Conservation (phyloP, 2,329 filamentous ascomycete genomes). For the Triangularia verruculosa region DNA sequence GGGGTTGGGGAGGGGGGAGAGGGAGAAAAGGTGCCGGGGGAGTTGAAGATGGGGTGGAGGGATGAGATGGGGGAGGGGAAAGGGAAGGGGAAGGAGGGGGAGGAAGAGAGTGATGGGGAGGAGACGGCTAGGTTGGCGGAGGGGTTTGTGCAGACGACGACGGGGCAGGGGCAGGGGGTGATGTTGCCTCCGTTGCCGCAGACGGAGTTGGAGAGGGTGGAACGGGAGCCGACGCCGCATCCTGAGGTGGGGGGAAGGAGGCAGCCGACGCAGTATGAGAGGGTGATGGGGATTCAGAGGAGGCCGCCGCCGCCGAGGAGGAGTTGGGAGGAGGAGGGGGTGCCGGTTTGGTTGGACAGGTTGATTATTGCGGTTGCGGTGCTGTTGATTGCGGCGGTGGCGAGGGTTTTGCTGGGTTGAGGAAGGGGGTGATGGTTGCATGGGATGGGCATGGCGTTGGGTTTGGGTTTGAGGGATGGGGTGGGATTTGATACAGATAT, state of each 20-base stretch:
- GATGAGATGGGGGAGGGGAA: constrained; percentile 57
- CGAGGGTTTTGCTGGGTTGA: constrained; percentile 47
- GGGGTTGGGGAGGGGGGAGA: constrained; percentile 30
- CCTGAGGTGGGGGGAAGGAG: background rate
- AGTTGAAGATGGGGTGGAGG: constrained; percentile 65
- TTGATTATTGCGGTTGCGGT: constrained; percentile 72
- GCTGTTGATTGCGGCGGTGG: constrained; percentile 66
- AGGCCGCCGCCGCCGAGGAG: background rate
- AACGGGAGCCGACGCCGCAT: constrained; percentile 12
- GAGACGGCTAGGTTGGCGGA: constrained; percentile 53
- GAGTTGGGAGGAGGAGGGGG: background rate
- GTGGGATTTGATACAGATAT: background rate
- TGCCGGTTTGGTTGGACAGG: constrained; percentile 69
- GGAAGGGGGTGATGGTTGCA: background rate
- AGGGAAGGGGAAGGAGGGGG: constrained; percentile 28
- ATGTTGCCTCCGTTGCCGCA: too few relatives aligned
- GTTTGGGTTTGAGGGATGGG: background rate
- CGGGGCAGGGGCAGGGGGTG: background rate
- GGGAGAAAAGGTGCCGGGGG: constrained; percentile 48
- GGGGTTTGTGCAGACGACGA: constrained; percentile 54
- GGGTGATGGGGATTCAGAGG: too few relatives aligned
- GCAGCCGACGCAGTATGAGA: background rate
- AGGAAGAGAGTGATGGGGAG: constrained; percentile 32
- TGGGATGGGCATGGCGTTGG: background rate
- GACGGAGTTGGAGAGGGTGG: constrained; percentile 18